Evolutionary conservation across 805 yeast species (phyloP).

Genomic region (Helenozyma rhizophorensis): DNA sequence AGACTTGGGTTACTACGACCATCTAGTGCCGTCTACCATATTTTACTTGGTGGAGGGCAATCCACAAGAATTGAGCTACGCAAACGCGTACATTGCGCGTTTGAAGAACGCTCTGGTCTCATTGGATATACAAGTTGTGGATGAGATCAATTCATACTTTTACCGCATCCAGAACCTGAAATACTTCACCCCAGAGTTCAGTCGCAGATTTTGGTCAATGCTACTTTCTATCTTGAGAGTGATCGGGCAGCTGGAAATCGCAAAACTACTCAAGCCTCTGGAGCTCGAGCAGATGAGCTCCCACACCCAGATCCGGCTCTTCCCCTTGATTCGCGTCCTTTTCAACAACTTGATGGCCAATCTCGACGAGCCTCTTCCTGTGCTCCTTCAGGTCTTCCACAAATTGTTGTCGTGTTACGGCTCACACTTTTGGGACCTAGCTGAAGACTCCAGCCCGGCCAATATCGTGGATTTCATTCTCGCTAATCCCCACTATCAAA

Average conservation of each 20-base stretch:
- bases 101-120: conserved; percentile 1
- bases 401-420: conserved; percentile 41
- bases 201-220: conserved; percentile 47
- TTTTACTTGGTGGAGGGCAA: conserved; percentile 55
- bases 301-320: conserved; percentile 27
- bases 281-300: conserved; percentile 30
- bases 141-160: conserved; percentile 53
- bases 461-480: conserved; percentile 59
- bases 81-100: conserved; percentile 23
- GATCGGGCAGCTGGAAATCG: conserved; percentile 4
- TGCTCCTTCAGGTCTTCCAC: conserved; percentile 49
- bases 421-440: conserved; percentile 48
- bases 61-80: conserved; percentile 45
- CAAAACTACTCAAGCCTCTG: conserved; percentile 24
- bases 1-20: background rate
- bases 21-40: conserved; percentile 45
- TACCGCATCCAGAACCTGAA: conserved; percentile 51
- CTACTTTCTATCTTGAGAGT: conserved; percentile 32
- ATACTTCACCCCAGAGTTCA: conserved; percentile 38
- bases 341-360: conserved; percentile 51
- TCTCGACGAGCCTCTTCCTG: conserved; percentile 48
- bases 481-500: conserved; percentile 46
- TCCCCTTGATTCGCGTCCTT: conserved; percentile 36
- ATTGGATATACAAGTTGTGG: conserved; percentile 28
- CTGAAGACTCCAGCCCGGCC: conserved; percentile 50